phyloP scores from a whole-genome alignment of 2,329 filamentous ascomycete genomes.

The Talaromyces sp. region DNA sequence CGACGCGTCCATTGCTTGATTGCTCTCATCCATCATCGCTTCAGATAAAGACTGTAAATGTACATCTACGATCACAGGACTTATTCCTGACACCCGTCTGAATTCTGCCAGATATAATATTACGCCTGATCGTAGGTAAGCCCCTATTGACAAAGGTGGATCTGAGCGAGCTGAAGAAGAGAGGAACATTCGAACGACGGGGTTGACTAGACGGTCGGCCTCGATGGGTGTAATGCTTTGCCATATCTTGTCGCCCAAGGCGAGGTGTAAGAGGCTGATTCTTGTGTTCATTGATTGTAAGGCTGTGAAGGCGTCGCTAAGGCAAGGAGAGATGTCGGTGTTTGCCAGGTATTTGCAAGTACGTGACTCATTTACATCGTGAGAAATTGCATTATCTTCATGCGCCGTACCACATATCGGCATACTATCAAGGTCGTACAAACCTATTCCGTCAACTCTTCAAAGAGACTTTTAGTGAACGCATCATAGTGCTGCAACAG shows the following conservation, averaged over 20 bases:
- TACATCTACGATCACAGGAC: not conserved
- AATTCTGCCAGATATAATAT: constrained; percentile 8
- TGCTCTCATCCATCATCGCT: not conserved
- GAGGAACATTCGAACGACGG: not conserved
- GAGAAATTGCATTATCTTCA: not conserved
- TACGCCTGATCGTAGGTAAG: not conserved
- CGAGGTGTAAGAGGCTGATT: not conserved
- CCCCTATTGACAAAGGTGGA: not conserved
- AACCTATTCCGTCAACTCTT: constrained; percentile 8
- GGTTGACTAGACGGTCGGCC: not conserved
- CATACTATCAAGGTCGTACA: not conserved
- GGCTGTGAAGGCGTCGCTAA: not conserved
- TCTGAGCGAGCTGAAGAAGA: not conserved
- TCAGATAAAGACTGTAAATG: not conserved
- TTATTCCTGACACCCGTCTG: not conserved
- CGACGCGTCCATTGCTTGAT: not conserved
- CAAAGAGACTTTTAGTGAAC: not conserved
- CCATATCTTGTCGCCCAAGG: not conserved
- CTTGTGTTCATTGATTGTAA: not conserved
- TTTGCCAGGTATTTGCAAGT: not conserved
- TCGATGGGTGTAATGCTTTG: not conserved
- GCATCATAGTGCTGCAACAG: no score
- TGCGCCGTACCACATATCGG: not conserved
- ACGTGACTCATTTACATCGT: no score
- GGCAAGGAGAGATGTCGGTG: not conserved